A percentile compares a stretch with the other conserved stretches of the same genome.
These are phyloP conservation scores for Phalaenopsis equestris DNA, from an alignment of 106 monocot species.

Conservation along the genomic window DNA sequence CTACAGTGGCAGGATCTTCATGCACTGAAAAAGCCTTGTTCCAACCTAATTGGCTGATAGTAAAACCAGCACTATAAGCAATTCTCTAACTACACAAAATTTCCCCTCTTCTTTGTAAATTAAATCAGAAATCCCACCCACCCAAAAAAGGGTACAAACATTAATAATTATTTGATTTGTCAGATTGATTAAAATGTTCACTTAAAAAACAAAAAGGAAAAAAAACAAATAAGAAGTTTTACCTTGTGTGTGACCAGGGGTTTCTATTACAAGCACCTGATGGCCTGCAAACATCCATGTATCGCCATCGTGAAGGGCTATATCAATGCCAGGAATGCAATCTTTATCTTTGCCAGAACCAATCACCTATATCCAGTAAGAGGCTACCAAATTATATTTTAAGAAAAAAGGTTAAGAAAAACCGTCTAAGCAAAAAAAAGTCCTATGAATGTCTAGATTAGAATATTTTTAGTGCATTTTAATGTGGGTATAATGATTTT, in stretches of 20 bases:
- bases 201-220: background rate
- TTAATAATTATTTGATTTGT: background rate
- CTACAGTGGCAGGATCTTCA: background rate
- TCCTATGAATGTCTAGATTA: background rate
- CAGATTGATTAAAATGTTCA: background rate
- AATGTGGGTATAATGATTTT: background rate
- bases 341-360: conserved; percentile 70
- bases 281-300: conserved; percentile 97
- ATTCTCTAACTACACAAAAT: background rate
- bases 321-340: conserved; percentile 92
- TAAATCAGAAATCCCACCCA: background rate
- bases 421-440: background rate
- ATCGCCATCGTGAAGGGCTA: conserved; percentile 78
- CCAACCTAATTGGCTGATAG: background rate
- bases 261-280: conserved; percentile 84
- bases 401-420: background rate
- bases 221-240: background rate
- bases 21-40: background rate
- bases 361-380: conserved; percentile 53
- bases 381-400: background rate
- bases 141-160: background rate
- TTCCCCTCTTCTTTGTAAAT: background rate
- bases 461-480: background rate
- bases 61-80: background rate
- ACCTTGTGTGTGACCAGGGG: conserved; percentile 94